These are phyloP conservation scores for Boletellus sp. DNA, from an alignment of 1,284 basidiomycete species.

Conservation along the genomic window DNA sequence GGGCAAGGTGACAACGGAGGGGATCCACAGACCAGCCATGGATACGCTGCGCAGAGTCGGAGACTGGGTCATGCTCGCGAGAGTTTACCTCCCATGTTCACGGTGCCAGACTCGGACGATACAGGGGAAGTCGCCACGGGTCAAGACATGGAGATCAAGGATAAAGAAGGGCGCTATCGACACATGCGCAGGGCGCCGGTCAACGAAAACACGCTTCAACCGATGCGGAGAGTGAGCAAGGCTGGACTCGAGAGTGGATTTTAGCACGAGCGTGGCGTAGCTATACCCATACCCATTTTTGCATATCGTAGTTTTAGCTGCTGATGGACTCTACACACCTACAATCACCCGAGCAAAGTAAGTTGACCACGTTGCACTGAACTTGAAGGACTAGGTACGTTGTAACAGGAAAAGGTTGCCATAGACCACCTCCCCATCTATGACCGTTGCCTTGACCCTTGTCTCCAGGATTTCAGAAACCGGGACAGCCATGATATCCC, in stretches of 20 bases:
- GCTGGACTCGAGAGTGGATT: constrained; percentile 74
- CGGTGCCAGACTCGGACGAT: constrained; percentile 29
- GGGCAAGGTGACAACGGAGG: constrained; percentile 21
- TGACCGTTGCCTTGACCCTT: constrained; percentile 57
- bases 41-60: constrained; percentile 43
- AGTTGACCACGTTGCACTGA: background rate
- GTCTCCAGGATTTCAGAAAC: constrained; percentile 53
- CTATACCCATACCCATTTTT: constrained; percentile 9
- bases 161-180: constrained; percentile 76
- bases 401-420: constrained; percentile 34
- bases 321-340: background rate
- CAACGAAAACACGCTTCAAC: constrained; percentile 81
- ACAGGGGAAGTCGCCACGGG: constrained; percentile 51
- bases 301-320: constrained; percentile 9
- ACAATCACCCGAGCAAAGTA: no score
- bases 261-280: constrained; percentile 9
- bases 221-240: constrained; percentile 82
- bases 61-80: constrained; percentile 65
- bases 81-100: constrained; percentile 65
- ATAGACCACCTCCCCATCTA: constrained; percentile 72
- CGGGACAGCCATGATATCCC: constrained; percentile 71
- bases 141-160: constrained; percentile 82
- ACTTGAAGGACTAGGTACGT: background rate
- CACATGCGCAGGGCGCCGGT: constrained; percentile 83
- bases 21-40: constrained; percentile 34